Evolutionary conservation across 164 flowering plant genomes (phyloP), one percentile per base, ranked within the genome.

Genomic region (Taxillus chinensis): DNA sequence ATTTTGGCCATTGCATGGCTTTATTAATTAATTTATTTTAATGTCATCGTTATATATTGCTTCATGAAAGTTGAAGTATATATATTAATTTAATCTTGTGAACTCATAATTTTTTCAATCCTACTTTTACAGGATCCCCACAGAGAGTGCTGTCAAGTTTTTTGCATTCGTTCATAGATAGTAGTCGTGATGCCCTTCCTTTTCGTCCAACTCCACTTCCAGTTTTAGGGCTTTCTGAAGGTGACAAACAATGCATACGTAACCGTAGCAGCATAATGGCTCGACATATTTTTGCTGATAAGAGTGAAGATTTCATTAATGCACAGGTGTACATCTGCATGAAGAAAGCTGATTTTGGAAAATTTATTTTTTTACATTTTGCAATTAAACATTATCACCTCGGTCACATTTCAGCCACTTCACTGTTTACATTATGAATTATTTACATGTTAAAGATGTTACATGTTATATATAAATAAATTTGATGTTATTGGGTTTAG

Each of bases 201-300:
- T 82, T 95, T 59, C 89, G 66, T 67, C 90, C 97, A 12, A 67
- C 82, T 13, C 67, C 82, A 0, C 85, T 89, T 71, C 96, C 99
- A 45, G 57, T 70, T 52, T 76, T 95, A 62, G 96, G 97, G 49
- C 74, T 95, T 74, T 87, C 95, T 46, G 73, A 81, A 73, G 84
- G 87, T 68, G 99, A 95, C 68, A 95, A 95, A 75, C 90, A 78
- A 64, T 85, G 97, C 70, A 87, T 95, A 71, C 88, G 96, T 55
- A 85, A 91, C 67, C 96, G 97, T 15, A 89, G 91, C 73, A 91
- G 90, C 77, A 91, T 91, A 43, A 89, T 95, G 99, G 96, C 99
- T 51, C 80, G 97, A 2, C 97, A 95, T 63, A 64, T 95, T 62
- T 89, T 91, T 77, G 91, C 89, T 41, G 95, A 91, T 67, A 87